These are phyloP conservation scores for Taphrina communis DNA, from an alignment of 1,139 yeast species.

Conservation along the genomic window DNA sequence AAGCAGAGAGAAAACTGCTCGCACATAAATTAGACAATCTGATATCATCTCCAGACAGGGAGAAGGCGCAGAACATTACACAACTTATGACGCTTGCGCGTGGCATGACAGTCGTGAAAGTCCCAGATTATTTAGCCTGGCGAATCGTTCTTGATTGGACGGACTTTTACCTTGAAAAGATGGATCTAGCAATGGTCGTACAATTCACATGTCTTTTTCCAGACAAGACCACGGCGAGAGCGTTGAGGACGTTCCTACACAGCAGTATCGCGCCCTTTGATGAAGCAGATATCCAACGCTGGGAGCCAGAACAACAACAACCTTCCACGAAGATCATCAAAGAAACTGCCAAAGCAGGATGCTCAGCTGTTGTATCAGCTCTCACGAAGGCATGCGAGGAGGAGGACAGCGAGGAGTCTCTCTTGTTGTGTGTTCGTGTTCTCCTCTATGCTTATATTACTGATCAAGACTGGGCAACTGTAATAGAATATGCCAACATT, in stretches of 20 bases:
- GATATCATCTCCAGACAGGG: conserved; percentile 55
- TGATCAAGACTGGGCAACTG: conserved; percentile 18
- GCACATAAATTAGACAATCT: conserved; percentile 64
- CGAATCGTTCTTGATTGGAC: conserved; percentile 74
- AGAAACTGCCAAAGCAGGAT: neutral
- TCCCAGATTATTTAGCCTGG: conserved; percentile 73
- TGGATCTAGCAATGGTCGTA: conserved; percentile 59
- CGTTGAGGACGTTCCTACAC: conserved; percentile 54
- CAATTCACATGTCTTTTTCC: conserved; percentile 65
- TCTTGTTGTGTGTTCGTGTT: conserved; percentile 1
- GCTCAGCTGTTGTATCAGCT: neutral
- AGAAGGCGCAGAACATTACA: conserved; percentile 54
- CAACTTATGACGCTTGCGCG: conserved; percentile 65
- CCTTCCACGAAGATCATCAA: neutral
- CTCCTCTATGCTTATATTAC: neutral
- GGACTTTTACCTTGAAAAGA: conserved; percentile 62
- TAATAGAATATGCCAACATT: conserved; percentile 5
- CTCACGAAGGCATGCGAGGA: neutral
- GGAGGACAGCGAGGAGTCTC: neutral
- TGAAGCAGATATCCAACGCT: neutral
- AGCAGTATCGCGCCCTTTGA: conserved; percentile 73
- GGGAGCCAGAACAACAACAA: neutral
- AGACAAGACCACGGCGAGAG: conserved; percentile 66
- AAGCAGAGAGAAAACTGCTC: conserved; percentile 65
- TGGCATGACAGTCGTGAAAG: conserved; percentile 73